Evolutionary conservation across 2,329 filamentous ascomycete species (phyloP), one percentile per base, ranked within the genome.

Genomic region (Colletotrichum simmondsii): DNA sequence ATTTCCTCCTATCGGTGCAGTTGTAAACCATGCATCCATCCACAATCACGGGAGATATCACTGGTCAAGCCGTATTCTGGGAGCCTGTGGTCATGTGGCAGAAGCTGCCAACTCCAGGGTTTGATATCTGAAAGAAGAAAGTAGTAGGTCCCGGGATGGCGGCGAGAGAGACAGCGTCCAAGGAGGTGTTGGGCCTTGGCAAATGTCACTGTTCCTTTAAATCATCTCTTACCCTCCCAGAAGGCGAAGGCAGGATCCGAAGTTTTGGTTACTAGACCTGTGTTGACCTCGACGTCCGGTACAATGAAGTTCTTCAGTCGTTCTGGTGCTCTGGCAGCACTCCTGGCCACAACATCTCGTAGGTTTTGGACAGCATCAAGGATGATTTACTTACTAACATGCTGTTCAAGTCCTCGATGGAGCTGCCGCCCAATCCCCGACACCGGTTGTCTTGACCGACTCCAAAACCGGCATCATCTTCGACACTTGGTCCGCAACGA

Each of bases 391-490:
- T 24, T 19, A 24, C 70, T 72, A 60, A 75, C 35, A 42, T n/a
- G 16, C 16, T 22, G 28, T 12, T 16, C 19, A 37, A 75, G 73
- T 75, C 32, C 26, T 74, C 35, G 35, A 74, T 49, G 71, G 71
- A 46, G 71, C 58, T 52, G 63, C 63, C 4, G 76, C 74, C 22
- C 77, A 78, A 58, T 28, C 46, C 22, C 53, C 65, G 5, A 59
- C 67, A 19, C 74, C 76, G 26, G 74, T 72, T 11, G 28, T 70
- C 22, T 87, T 84, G 76, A 85, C 81, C 12, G 86, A 88, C 62
- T 79, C 82, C 57, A 81, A 83, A 32, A 88, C 88, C 11, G 87
- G 87, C 24, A 90, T 90, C 75, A 81, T 79, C 32, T 90, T 90
- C 79, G 85, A 87, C 76, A 87, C 87, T 60, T 89, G 85, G 78